Conservation (phyloP, 192 early-diverging fungal species). For the Pilaira anomala region DNA sequence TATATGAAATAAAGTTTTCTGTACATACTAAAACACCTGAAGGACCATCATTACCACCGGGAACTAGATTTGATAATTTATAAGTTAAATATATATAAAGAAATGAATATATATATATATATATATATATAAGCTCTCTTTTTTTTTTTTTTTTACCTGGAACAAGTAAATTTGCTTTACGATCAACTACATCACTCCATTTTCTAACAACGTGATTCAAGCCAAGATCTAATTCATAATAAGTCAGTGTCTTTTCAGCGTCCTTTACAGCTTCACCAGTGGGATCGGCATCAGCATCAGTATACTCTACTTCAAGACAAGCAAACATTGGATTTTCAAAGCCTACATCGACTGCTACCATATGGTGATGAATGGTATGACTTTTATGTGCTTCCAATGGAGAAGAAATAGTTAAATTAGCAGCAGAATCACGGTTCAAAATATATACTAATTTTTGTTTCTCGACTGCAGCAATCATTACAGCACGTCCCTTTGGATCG, state of each 20-base stretch:
- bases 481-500: slow-evolving; percentile 94
- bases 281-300: slow-evolving; percentile 76
- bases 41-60: slow-evolving; percentile 91
- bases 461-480: slow-evolving; percentile 93
- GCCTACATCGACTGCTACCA: slow-evolving; percentile 93
- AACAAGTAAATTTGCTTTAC: slow-evolving; percentile 76
- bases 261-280: slow-evolving; percentile 66
- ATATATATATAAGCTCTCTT: too few relatives aligned
- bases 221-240: slow-evolving; percentile 97
- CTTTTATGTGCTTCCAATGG: slow-evolving; percentile 92
- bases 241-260: slow-evolving; percentile 80
- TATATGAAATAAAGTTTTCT: slow-evolving; percentile 85
- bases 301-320: slow-evolving; percentile 82
- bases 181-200: slow-evolving; percentile 84
- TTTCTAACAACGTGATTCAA: slow-evolving; percentile 97
- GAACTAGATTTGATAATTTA: slow-evolving; percentile 38
- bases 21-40: slow-evolving; percentile 96
- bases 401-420: slow-evolving; percentile 84
- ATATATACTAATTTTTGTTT: slow-evolving; percentile 97
- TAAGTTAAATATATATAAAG: background rate
- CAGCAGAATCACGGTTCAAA: slow-evolving; percentile 85
- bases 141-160: too few relatives aligned
- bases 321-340: slow-evolving; percentile 99
- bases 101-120: background rate
- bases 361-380: slow-evolving; percentile 70